Percentiles rank a stretch among this genome's conserved stretches.
phyloP scores from a whole-genome alignment of 2,329 filamentous ascomycete genomes.

The Biscogniauxia sp. region DNA sequence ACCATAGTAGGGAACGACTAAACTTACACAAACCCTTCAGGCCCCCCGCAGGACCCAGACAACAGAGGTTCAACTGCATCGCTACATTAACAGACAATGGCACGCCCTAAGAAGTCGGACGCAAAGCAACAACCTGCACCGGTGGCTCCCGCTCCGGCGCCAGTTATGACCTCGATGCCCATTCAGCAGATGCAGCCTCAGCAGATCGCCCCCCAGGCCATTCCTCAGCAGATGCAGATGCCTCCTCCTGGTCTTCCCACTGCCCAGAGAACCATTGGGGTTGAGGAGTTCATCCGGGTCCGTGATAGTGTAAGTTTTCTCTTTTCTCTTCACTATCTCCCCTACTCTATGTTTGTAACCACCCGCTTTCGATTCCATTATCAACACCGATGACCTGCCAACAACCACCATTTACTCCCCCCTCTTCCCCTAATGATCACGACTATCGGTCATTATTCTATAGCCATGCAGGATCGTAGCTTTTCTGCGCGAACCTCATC shows the following conservation, averaged over 20 bases:
- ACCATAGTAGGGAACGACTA: neutral
- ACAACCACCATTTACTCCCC: neutral
- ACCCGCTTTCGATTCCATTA: no score
- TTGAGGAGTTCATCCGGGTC: constrained; percentile 76
- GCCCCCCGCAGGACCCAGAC: neutral
- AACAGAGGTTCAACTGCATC: neutral
- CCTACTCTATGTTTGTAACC: no score
- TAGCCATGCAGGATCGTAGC: no score
- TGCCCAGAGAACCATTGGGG: constrained; percentile 48
- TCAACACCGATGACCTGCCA: no score
- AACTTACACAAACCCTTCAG: neutral
- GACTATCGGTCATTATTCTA: no score
- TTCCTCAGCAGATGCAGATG: constrained; percentile 16
- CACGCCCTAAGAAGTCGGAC: constrained; percentile 39
- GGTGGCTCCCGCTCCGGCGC: constrained; percentile 34
- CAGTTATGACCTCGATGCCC: constrained; percentile 40
- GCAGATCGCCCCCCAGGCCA: constrained; percentile 19
- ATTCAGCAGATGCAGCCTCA: constrained; percentile 18
- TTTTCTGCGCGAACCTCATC: no score
- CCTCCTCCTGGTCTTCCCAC: neutral
- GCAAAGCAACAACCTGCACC: constrained; percentile 36
- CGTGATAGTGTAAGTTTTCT: constrained; percentile 71
- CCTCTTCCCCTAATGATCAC: no score
- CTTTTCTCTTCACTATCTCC: constrained; percentile 10
- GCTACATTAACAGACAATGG: constrained; percentile 28